Evolutionary conservation across 2,329 filamentous ascomycete species (phyloP).

Genomic region (Alternaria sp.): DNA sequence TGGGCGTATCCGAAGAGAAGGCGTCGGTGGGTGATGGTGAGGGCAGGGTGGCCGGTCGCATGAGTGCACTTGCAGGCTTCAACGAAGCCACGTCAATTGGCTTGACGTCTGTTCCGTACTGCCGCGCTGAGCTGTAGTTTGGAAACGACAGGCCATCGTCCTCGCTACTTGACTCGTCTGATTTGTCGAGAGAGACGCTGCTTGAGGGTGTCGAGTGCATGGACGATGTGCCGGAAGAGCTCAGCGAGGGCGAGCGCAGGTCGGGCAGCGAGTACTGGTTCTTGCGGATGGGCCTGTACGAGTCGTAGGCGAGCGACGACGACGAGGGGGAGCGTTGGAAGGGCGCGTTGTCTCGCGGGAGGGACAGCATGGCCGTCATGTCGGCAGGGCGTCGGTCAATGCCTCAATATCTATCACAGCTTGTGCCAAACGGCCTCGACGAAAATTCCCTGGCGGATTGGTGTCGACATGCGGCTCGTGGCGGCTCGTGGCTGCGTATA

Average conservation of each 20-base stretch:
- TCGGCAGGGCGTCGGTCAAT: slow-evolving; percentile 31
- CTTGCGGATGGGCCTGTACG: slow-evolving; percentile 44
- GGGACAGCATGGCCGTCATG: slow-evolving; percentile 55
- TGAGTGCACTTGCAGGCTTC: slow-evolving; percentile 47
- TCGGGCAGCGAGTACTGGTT: slow-evolving; percentile 49
- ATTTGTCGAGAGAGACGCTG: slow-evolving; percentile 68
- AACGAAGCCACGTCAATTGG: slow-evolving; percentile 43
- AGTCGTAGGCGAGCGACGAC: slow-evolving; percentile 55
- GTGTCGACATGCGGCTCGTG: slow-evolving; percentile 47
- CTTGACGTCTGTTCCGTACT: slow-evolving; percentile 22
- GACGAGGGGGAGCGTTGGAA: slow-evolving; percentile 57
- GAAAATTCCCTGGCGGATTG: slow-evolving; percentile 22
- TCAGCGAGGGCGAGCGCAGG: slow-evolving; percentile 47
- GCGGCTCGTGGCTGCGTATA: slow-evolving; percentile 19
- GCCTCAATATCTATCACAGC: slow-evolving; percentile 34
- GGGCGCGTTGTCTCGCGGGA: slow-evolving; percentile 40
- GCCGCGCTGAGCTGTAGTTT: slow-evolving; percentile 47
- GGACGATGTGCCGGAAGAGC: slow-evolving; percentile 59
- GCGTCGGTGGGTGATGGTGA: slow-evolving; percentile 63
- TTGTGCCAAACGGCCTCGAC: slow-evolving; percentile 42
- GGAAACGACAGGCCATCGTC: slow-evolving; percentile 58
- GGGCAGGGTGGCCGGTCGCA: slow-evolving; percentile 53
- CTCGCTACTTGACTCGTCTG: slow-evolving; percentile 55
- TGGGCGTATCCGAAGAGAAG: slow-evolving; percentile 50
- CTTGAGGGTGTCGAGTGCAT: slow-evolving; percentile 70